These are phyloP conservation scores for Rhodofomes roseus DNA, from an alignment of 1,284 basidiomycete genomes.

Conservation along the genomic window DNA sequence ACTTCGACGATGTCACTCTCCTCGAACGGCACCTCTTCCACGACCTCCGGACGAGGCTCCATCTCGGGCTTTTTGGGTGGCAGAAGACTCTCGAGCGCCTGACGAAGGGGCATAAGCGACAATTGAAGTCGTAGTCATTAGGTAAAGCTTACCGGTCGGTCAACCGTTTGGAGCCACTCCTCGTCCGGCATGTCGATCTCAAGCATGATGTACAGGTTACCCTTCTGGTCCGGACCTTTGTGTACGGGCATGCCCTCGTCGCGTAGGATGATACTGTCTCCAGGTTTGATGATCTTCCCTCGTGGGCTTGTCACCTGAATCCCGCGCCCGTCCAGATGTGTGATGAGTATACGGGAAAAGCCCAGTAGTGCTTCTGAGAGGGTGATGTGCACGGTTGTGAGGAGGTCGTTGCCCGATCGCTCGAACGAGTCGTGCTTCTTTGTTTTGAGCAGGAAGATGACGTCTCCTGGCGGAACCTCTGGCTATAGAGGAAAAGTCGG, in stretches of 20 bases:
- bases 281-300: conserved; percentile 73
- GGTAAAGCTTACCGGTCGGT: conserved; percentile 43
- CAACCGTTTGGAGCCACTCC: conserved; percentile 62
- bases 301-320: conserved; percentile 70
- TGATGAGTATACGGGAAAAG: conserved; percentile 82
- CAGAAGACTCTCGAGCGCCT: conserved; percentile 65
- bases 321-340: conserved; percentile 88
- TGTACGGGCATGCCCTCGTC: conserved; percentile 87
- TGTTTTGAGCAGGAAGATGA: conserved; percentile 80
- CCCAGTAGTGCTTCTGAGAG: conserved; percentile 92
- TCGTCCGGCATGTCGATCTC: conserved; percentile 82
- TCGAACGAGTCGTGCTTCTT: conserved; percentile 76
- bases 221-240: conserved; percentile 64
- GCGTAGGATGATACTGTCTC: conserved; percentile 69
- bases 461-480: conserved; percentile 79
- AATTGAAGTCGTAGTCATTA: background rate
- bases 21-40: conserved; percentile 72
- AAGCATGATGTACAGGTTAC: conserved; percentile 80
- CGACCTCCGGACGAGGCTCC: conserved; percentile 63
- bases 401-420: conserved; percentile 73
- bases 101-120: background rate
- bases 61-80: conserved; percentile 74
- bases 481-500: conserved; percentile 45
- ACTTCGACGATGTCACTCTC: conserved; percentile 76
- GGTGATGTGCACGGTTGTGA: conserved; percentile 76